A percentile compares a stretch with the other conserved stretches of the same genome.
These are phyloP conservation scores for Brasenia schreberi DNA, from an alignment of 164 flowering plant species.

Conservation along the genomic window DNA sequence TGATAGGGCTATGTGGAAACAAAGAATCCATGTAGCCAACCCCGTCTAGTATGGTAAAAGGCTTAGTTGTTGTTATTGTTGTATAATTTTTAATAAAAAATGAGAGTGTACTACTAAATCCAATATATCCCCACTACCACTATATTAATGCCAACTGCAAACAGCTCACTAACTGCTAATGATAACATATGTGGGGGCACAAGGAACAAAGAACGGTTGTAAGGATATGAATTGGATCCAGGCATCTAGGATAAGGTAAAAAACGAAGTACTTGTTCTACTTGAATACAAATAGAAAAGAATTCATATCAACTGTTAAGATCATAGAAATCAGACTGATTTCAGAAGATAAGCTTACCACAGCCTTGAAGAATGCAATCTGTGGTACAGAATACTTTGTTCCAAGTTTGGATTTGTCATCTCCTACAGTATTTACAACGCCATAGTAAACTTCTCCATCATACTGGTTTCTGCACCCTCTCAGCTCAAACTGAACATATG, in stretches of 20 bases:
- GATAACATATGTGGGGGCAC: too few species aligned
- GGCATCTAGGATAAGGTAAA: background rate
- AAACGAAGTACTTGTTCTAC: background rate
- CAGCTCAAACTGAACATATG: slow-evolving; percentile 70
- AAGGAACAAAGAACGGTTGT: too few species aligned
- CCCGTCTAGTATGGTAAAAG: too few species aligned
- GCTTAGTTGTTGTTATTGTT: too few species aligned
- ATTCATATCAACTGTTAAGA: background rate
- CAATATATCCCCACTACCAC: too few species aligned
- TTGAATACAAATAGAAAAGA: background rate
- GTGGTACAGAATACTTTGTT: slow-evolving; percentile 68
- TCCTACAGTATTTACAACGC: slow-evolving; percentile 76
- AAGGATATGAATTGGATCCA: background rate
- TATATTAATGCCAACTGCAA: too few species aligned
- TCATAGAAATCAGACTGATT: background rate
- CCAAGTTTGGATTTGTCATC: slow-evolving; percentile 94
- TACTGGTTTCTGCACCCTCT: slow-evolving; percentile 81
- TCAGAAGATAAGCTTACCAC: slow-evolving; percentile 37
- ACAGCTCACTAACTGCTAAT: too few species aligned
- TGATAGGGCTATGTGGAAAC: too few species aligned
- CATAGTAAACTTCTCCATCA: slow-evolving; percentile 67
- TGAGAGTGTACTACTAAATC: too few species aligned
- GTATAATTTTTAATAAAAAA: too few species aligned
- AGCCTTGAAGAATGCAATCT: slow-evolving; percentile 76
- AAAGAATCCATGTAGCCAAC: too few species aligned